Conservation (phyloP, 2,329 filamentous ascomycete species). For the Aureobasidium melanogenum region DNA sequence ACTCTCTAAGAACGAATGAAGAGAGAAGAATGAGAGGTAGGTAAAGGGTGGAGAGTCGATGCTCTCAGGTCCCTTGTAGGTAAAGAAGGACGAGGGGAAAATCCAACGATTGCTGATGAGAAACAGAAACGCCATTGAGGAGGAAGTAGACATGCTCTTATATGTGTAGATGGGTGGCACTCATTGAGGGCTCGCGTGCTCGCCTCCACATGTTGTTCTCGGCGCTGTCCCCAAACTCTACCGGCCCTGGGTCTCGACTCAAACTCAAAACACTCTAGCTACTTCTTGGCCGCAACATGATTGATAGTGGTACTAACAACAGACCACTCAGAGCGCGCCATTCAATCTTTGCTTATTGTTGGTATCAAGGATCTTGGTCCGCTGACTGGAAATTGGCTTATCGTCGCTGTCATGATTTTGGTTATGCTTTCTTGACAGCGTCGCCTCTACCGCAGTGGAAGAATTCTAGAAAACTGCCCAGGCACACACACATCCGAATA, state of each 20-base stretch:
- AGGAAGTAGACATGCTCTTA: background rate
- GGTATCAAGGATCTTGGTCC: background rate
- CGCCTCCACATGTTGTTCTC: background rate
- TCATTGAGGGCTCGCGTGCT: background rate
- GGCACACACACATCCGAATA: background rate
- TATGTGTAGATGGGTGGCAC: background rate
- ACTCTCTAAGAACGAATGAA: background rate
- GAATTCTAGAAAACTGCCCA: background rate
- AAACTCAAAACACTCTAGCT: slow-evolving; percentile 6
- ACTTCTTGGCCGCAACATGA: background rate
- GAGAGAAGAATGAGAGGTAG: background rate
- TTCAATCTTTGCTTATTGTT: slow-evolving; percentile 6
- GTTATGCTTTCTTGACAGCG: background rate
- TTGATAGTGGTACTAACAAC: slow-evolving; percentile 9
- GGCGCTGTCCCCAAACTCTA: background rate
- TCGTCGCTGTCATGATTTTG: background rate
- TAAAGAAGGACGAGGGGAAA: background rate
- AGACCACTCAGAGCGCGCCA: slow-evolving; percentile 1
- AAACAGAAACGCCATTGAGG: background rate
- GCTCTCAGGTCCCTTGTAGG: background rate
- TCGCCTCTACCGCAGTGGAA: background rate
- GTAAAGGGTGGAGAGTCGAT: background rate
- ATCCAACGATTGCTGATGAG: background rate
- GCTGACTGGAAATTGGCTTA: background rate
- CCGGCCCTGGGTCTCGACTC: slow-evolving; percentile 2